Evolutionary conservation across 169 alveolate genomes (phyloP).

Genomic region (Plasmodium blacklocki): DNA sequence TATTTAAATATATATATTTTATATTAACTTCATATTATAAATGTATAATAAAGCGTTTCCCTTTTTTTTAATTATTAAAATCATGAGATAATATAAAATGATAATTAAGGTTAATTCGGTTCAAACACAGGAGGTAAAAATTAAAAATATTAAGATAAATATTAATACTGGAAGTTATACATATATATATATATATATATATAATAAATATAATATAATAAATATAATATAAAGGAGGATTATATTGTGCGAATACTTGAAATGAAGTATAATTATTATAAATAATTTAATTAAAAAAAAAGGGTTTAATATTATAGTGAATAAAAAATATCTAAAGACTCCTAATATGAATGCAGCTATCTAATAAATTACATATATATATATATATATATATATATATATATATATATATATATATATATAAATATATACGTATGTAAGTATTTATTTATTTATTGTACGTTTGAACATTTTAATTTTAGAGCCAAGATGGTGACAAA

Average conservation of each 20-base stretch:
- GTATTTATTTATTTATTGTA: not conserved
- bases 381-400: not conserved
- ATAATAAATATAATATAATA: not conserved
- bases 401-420: not conserved
- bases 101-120: conserved; percentile 67
- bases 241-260: too few relatives aligned
- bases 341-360: not conserved
- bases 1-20: not conserved
- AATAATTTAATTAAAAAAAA: too few relatives aligned
- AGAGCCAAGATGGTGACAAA: conserved; percentile 20
- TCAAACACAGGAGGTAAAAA: conserved; percentile 70
- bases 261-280: too few relatives aligned
- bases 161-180: not conserved
- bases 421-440: not conserved
- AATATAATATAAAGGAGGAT: too few relatives aligned
- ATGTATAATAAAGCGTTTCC: too few relatives aligned
- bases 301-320: too few relatives aligned
- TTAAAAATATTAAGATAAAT: not conserved
- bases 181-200: not conserved
- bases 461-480: not conserved
- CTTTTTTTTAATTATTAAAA: conserved; percentile 7
- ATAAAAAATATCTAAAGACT: too few relatives aligned
- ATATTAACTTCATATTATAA: conserved; percentile 5
- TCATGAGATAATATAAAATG: conserved; percentile 76
- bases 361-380: not conserved